Conservation (phyloP, 1,284 basidiomycete species). For the Melampsora larici-populina region DNA sequence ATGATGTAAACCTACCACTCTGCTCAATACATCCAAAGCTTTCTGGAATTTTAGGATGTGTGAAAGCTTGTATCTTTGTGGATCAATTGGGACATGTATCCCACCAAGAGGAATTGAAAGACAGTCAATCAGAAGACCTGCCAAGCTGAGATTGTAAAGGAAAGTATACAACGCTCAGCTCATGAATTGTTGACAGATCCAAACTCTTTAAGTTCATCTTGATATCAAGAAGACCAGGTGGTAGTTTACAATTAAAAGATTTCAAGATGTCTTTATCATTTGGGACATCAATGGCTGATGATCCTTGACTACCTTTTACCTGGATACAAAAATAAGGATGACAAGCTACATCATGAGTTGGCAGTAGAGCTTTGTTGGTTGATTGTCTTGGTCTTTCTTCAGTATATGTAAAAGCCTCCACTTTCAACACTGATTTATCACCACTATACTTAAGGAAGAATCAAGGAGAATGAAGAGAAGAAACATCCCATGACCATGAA, state of each 20-base stretch:
- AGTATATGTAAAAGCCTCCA: too few relatives aligned
- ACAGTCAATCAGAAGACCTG: not conserved
- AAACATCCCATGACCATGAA: too few relatives aligned
- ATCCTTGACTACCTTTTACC: conserved; percentile 22
- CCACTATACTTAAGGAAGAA: too few relatives aligned
- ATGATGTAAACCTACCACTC: conserved; percentile 4
- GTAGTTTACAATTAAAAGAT: conserved; percentile 20
- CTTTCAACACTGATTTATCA: too few relatives aligned
- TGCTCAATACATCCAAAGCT: conserved; percentile 39
- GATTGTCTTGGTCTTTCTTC: not conserved
- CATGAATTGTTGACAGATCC: conserved; percentile 37
- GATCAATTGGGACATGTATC: not conserved
- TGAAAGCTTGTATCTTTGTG: conserved; percentile 30
- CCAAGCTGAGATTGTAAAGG: not conserved
- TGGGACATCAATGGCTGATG: conserved; percentile 29
- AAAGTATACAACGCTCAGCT: not conserved
- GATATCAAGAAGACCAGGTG: conserved; percentile 32
- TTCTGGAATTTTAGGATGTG: conserved; percentile 38
- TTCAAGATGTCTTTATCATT: conserved; percentile 38
- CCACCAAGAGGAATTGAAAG: not conserved
- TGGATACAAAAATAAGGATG: conserved; percentile 24
- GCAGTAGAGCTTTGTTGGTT: not conserved
- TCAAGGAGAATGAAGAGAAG: too few relatives aligned
- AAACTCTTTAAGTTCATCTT: conserved; percentile 21
- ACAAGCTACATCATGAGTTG: not conserved